phyloP scores from a whole-genome alignment of 495 filamentous ascomycete genomes.

The Staphylotrichum tortipilum region DNA sequence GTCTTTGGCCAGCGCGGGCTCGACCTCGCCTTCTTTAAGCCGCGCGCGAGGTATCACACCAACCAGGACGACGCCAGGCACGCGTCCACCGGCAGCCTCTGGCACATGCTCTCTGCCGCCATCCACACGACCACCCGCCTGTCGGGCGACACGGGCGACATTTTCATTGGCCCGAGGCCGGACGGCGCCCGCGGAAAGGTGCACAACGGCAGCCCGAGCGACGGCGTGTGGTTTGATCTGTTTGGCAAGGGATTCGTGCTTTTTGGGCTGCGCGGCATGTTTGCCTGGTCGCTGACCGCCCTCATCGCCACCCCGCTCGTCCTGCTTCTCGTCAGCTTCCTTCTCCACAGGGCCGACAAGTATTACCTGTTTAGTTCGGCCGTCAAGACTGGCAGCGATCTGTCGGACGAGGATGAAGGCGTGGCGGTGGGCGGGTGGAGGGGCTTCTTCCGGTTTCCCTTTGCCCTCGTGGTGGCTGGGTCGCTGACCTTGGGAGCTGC shows the following conservation, averaged over 20 bases:
- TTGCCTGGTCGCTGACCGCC: conserved; percentile 76
- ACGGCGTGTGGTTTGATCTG: conserved; percentile 89
- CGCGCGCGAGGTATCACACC: conserved; percentile 83
- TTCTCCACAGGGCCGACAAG: conserved; percentile 62
- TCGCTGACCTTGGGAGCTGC: conserved; percentile 63
- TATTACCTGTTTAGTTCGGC: conserved; percentile 67
- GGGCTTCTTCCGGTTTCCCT: conserved; percentile 76
- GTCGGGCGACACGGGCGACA: conserved; percentile 57
- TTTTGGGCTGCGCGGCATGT: conserved; percentile 69
- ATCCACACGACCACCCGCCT: conserved; percentile 62
- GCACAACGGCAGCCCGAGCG: conserved; percentile 55
- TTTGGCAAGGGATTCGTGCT: conserved; percentile 77
- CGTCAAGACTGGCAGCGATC: conserved; percentile 47
- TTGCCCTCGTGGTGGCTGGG: conserved; percentile 62
- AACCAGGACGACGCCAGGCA: conserved; percentile 78
- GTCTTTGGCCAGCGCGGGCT: conserved; percentile 76
- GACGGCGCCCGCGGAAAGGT: conserved; percentile 51
- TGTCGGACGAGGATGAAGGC: conserved; percentile 50
- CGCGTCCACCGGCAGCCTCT: conserved; percentile 64
- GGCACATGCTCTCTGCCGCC: conserved; percentile 87
- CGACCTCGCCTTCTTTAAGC: conserved; percentile 83
- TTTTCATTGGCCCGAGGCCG: conserved; percentile 52
- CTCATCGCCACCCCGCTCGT: conserved; percentile 68
- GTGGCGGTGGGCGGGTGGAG: conserved; percentile 65
- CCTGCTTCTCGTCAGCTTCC: conserved; percentile 57